phyloP scores from a whole-genome alignment of 2,329 filamentous ascomycete species.

The Aspergillus calidoustus region DNA sequence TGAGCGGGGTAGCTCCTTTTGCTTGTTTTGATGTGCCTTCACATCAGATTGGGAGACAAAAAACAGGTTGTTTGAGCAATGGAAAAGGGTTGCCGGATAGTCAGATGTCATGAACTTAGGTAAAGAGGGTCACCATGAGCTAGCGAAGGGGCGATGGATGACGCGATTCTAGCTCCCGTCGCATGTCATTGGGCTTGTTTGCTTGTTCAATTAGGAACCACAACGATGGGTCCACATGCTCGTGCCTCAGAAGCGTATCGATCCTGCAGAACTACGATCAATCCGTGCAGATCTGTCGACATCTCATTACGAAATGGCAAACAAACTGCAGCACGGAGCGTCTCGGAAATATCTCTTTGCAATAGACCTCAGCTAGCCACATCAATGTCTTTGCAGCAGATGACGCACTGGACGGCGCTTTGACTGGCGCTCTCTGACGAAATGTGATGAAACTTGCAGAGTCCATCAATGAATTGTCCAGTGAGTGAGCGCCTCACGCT shows the following conservation, averaged over 20 bases:
- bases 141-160: not conserved
- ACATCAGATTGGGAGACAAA: no score
- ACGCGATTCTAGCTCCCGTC: not conserved
- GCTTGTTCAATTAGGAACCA: not conserved
- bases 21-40: not conserved
- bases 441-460: not conserved
- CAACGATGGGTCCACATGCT: not conserved
- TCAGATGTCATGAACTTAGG: no score
- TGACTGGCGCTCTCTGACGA: not conserved
- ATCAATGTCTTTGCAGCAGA: not conserved
- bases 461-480: not conserved
- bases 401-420: not conserved
- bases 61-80: no score
- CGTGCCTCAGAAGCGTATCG: not conserved
- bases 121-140: not conserved
- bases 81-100: no score
- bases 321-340: not conserved
- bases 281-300: not conserved
- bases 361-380: no score
- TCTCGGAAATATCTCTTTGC: not conserved
- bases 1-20: not conserved
- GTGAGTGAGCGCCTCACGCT: not conserved
- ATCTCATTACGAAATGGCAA: not conserved
- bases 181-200: not conserved
- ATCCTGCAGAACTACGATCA: not conserved